A percentile compares a stretch with the other conserved stretches of the same genome.
phyloP scores from a whole-genome alignment of 2,329 filamentous ascomycete genomes.

The Xylaria sp. region DNA sequence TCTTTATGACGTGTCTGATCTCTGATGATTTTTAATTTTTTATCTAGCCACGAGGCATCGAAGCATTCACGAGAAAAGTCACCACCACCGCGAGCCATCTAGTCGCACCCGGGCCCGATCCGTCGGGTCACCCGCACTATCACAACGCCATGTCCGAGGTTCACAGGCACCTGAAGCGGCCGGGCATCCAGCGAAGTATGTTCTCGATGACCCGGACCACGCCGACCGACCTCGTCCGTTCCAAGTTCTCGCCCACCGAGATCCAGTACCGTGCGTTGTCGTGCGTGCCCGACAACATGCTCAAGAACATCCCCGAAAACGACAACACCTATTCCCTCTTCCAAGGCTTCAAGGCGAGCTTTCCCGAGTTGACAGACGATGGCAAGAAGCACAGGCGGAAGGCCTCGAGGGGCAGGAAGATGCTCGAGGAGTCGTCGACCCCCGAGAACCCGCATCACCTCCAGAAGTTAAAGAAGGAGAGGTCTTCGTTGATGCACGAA shows the following conservation, averaged over 20 bases:
- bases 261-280: conserved; percentile 92
- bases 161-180: conserved; percentile 83
- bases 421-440: conserved; percentile 66
- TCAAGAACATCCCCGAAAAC: conserved; percentile 85
- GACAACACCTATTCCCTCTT: conserved; percentile 90
- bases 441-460: conserved; percentile 67
- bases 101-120: conserved; percentile 68
- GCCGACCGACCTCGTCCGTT: conserved; percentile 91
- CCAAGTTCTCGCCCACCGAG: conserved; percentile 85
- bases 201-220: conserved; percentile 90
- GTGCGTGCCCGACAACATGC: conserved; percentile 86
- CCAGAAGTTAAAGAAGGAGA: conserved; percentile 76
- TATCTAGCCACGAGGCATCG: conserved; percentile 77
- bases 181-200: conserved; percentile 82
- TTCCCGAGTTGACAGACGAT: conserved; percentile 72
- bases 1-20: conserved; percentile 18
- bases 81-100: conserved; percentile 90
- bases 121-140: conserved; percentile 65
- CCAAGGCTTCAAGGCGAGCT: conserved; percentile 90
- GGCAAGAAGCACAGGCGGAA: conserved; percentile 72
- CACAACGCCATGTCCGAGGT: conserved; percentile 86
- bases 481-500: conserved; percentile 76
- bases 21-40: too few relatives aligned
- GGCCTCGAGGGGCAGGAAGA: conserved; percentile 73
- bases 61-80: conserved; percentile 92